Percentiles rank a stretch among this genome's conserved stretches.
Conservation (phyloP, 1,284 basidiomycete genomes). For the Fomitopsis pinicola region DNA sequence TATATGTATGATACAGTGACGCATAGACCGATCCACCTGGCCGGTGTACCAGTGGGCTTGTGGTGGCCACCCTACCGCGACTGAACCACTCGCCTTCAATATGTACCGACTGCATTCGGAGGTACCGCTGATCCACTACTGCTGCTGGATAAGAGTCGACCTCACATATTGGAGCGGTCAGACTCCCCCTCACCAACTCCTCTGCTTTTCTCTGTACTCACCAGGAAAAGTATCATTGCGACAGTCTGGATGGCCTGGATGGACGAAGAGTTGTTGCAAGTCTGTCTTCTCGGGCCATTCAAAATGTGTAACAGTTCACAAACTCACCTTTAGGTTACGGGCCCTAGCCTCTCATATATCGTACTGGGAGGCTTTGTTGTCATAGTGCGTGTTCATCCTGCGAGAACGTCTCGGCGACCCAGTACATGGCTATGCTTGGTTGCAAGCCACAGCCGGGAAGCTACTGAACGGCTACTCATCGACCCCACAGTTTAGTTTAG, state of each 20-base stretch:
- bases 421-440: background rate
- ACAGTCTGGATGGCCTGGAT: background rate
- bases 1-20: too few relatives aligned
- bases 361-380: slow-evolving; percentile 79
- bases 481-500: slow-evolving; percentile 63
- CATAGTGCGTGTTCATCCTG: slow-evolving; percentile 34
- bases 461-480: background rate
- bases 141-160: too few relatives aligned
- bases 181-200: too few relatives aligned
- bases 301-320: slow-evolving; percentile 18
- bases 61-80: too few relatives aligned
- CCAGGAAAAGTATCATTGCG: background rate
- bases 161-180: too few relatives aligned
- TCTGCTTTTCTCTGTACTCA: background rate
- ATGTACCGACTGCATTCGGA: too few relatives aligned
- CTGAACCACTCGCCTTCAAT: too few relatives aligned
- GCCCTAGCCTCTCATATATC: slow-evolving; percentile 60
- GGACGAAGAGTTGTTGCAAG: slow-evolving; percentile 21
- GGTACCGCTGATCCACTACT: too few relatives aligned
- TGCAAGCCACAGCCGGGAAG: too few relatives aligned
- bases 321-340: slow-evolving; percentile 40
- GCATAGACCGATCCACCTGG: too few relatives aligned
- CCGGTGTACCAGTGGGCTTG: too few relatives aligned
- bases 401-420: background rate
- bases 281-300: slow-evolving; percentile 19